Percentiles rank a stretch among this genome's conserved stretches.
Evolutionary conservation across 176 grass and related monocot genomes (phyloP).

Genomic region (Echinochloa phyllopogon): DNA sequence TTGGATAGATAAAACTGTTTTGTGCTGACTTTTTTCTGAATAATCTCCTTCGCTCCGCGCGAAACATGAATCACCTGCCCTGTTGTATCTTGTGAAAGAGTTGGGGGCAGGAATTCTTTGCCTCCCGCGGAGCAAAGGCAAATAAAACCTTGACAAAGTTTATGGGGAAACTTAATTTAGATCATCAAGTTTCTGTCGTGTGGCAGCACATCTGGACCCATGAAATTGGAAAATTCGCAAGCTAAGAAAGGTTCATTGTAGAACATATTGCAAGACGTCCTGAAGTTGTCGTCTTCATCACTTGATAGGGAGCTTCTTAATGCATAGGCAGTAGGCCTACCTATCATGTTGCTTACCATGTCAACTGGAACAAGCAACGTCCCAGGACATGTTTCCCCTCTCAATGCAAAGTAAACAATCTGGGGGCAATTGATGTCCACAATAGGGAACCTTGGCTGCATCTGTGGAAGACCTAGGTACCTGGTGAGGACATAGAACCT

Average conservation of each 20-base stretch:
- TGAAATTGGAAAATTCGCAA: too few relatives aligned
- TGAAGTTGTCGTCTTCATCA: too few relatives aligned
- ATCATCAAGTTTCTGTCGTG: not conserved
- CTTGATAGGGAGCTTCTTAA: too few relatives aligned
- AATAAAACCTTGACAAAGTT: slow-evolving; percentile 1
- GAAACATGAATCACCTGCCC: not conserved
- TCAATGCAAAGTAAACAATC: not conserved
- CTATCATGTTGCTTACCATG: not conserved
- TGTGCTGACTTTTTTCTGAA: slow-evolving; percentile 29
- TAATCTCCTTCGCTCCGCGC: not conserved
- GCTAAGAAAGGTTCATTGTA: too few relatives aligned
- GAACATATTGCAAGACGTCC: too few relatives aligned
- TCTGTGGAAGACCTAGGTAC: not conserved
- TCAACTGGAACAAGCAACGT: not conserved
- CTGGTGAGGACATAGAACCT: not conserved
- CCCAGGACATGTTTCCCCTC: too few relatives aligned
- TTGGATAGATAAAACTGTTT: slow-evolving; percentile 7
- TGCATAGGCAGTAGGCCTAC: not conserved
- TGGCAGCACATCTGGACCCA: too few relatives aligned
- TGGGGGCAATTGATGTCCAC: not conserved
- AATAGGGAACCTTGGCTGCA: not conserved
- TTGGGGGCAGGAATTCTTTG: not conserved
- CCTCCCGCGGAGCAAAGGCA: not conserved
- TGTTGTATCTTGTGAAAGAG: not conserved
- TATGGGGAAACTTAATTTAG: too few relatives aligned